Evolutionary conservation across 2,329 filamentous ascomycete genomes (phyloP).

Genomic region (Pyricularia sp.): DNA sequence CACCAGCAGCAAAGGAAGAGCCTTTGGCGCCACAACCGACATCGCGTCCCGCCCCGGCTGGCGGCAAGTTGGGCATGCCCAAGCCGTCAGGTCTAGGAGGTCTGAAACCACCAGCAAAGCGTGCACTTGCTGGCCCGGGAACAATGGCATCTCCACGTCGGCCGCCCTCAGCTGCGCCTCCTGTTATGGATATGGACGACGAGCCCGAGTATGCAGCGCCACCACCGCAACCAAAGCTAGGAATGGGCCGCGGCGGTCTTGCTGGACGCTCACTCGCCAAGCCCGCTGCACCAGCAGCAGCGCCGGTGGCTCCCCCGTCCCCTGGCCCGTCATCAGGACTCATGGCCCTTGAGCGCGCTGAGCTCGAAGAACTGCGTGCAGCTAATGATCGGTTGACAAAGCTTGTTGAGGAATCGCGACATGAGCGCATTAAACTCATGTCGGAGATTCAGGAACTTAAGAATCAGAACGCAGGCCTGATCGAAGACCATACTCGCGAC

Average conservation of each 20-base stretch:
- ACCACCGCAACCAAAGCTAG: conserved; percentile 47
- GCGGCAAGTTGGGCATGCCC: conserved; percentile 45
- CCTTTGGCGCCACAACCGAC: conserved; percentile 50
- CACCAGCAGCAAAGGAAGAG: conserved; percentile 36
- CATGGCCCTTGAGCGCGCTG: conserved; percentile 74
- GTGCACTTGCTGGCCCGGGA: conserved; percentile 37
- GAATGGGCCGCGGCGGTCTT: conserved; percentile 69
- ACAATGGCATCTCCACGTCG: conserved; percentile 44
- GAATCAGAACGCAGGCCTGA: conserved; percentile 92
- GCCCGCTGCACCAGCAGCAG: conserved; percentile 44
- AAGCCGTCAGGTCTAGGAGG: conserved; percentile 44
- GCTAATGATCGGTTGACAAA: conserved; percentile 72
- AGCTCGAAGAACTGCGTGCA: conserved; percentile 78
- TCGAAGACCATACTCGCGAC: conserved; percentile 93
- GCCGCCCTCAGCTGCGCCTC: conserved; percentile 35
- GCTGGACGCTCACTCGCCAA: conserved; percentile 80
- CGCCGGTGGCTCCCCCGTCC: conserved; percentile 40
- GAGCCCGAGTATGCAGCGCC: conserved; percentile 27
- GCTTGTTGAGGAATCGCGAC: conserved; percentile 69
- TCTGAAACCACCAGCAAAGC: conserved; percentile 51
- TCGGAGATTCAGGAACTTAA: conserved; percentile 91
- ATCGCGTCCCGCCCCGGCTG: conserved; percentile 34
- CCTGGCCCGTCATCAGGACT: conserved; percentile 57
- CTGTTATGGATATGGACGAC: conserved; percentile 32
- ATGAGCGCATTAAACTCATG: conserved; percentile 70